These are phyloP conservation scores for Neurospora tetrasperma DNA, from an alignment of 495 filamentous ascomycete species.

Conservation along the genomic window DNA sequence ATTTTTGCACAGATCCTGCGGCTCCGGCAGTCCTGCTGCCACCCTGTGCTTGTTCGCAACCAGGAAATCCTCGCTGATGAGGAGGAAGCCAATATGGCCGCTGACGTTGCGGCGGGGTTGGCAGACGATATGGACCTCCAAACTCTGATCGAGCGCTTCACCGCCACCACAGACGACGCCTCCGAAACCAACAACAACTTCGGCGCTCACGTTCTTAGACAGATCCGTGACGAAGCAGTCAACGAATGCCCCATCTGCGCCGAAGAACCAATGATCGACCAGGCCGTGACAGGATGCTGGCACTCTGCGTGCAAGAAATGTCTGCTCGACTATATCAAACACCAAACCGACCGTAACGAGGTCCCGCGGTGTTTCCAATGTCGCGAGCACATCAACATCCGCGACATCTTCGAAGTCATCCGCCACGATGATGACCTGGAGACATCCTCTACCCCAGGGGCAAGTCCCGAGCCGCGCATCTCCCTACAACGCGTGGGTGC, in stretches of 20 bases:
- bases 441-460: conserved; percentile 17
- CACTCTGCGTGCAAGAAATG: conserved; percentile 94
- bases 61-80: conserved; percentile 79
- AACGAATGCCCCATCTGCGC: conserved; percentile 92
- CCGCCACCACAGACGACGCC: conserved; percentile 52
- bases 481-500: conserved; percentile 70
- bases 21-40: conserved; percentile 89
- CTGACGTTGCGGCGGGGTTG: conserved; percentile 67
- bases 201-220: conserved; percentile 73
- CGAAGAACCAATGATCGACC: conserved; percentile 89
- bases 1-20: conserved; percentile 96
- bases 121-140: conserved; percentile 96
- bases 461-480: conserved; percentile 43
- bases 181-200: conserved; percentile 55
- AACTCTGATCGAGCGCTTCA: conserved; percentile 74
- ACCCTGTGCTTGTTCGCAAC: conserved; percentile 80
- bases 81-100: conserved; percentile 69
- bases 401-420: conserved; percentile 87
- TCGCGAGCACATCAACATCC: conserved; percentile 66
- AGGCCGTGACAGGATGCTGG: conserved; percentile 91
- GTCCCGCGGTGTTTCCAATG: conserved; percentile 81
- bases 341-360: conserved; percentile 67
- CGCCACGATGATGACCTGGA: conserved; percentile 37
- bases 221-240: conserved; percentile 80
- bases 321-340: conserved; percentile 71